Evolutionary conservation across 306 rosid species (phyloP).

Genomic region (Styphnolobium japonicum): DNA sequence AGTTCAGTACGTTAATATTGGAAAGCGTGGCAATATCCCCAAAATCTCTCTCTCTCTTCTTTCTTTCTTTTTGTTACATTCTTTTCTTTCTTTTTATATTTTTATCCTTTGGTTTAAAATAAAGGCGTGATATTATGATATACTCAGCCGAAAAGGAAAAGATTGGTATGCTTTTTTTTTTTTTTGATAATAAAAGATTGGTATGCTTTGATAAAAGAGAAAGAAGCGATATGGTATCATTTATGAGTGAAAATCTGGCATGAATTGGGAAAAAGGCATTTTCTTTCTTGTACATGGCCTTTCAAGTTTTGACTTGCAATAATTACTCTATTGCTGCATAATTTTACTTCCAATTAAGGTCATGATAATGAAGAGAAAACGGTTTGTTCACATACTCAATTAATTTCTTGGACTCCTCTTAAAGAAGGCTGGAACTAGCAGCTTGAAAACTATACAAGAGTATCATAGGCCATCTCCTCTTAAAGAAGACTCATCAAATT

Average conservation of each 20-base stretch:
- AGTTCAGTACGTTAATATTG: background rate
- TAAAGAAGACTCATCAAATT: too few relatives aligned
- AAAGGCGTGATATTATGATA: slow-evolving; percentile 4
- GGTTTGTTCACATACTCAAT: background rate
- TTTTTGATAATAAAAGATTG: slow-evolving; percentile 29
- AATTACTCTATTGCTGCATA: background rate
- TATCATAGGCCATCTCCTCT: too few relatives aligned
- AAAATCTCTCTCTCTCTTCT: background rate
- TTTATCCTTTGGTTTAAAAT: background rate
- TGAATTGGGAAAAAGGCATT: background rate
- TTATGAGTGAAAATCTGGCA: too few relatives aligned
- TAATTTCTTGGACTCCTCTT: background rate
- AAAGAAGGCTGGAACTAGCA: too few relatives aligned
- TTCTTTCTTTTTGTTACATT: background rate
- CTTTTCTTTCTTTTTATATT: background rate
- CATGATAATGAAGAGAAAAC: background rate
- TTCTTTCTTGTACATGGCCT: background rate
- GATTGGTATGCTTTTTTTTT: slow-evolving; percentile 1
- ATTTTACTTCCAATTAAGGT: too few relatives aligned
- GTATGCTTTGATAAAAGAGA: too few relatives aligned
- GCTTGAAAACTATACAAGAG: too few relatives aligned
- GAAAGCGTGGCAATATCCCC: background rate
- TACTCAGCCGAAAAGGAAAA: slow-evolving; percentile 21
- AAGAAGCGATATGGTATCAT: too few relatives aligned
- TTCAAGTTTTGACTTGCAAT: slow-evolving; percentile 10